Evolutionary conservation across 495 filamentous ascomycete species (phyloP), one percentile per base, ranked within the genome.

Genomic region (Penicillium angulare): DNA sequence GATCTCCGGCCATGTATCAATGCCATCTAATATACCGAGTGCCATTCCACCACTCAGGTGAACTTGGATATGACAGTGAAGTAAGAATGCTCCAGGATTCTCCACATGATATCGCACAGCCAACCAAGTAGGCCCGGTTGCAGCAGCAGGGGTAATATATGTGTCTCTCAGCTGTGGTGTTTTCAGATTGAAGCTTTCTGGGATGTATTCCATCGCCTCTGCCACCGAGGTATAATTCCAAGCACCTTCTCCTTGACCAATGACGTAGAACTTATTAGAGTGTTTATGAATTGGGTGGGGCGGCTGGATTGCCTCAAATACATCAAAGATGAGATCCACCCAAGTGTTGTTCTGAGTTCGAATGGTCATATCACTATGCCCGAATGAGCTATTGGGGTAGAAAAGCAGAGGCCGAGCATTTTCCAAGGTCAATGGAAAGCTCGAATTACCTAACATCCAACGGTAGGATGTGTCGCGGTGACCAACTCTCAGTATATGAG

Each of bases 251-350:
- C 70, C 77, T 17, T 47, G 29, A 3, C 78, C 41, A 17, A 44
- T 23, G 18, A 44, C 41, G 20, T 27, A 79, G 29, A 60, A 68
- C 50, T 77, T 77, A 61, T 73, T 80, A 43, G 68, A 70, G 61
- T 82, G 78, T 60, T 81, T 81, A 67, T 82, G 78, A 44, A 82
- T 73, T 0, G 73, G 71, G 47, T 82, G 79, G 21, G 71, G 58
- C 5, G 63, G 57, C 43, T 57, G 46, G 15, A 68, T 54, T 16
- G 47, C 40, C 16, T 23, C 32, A 33, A 41, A 42, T 2, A 49
- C 23, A 21, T 67, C 54, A 40, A 80, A 59, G 34, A 83, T 57
- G 10, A 83, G 51, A 44, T 83, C 79, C 6, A 81, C 71, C 78
- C 79, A 82, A 1, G 68, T 72, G 42, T 61, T 58, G 47, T 77